Evolutionary conservation across 352 stramenopile species (phyloP), one percentile per base, ranked within the genome.

Genomic region (Globisporangium carolinianum): DNA sequence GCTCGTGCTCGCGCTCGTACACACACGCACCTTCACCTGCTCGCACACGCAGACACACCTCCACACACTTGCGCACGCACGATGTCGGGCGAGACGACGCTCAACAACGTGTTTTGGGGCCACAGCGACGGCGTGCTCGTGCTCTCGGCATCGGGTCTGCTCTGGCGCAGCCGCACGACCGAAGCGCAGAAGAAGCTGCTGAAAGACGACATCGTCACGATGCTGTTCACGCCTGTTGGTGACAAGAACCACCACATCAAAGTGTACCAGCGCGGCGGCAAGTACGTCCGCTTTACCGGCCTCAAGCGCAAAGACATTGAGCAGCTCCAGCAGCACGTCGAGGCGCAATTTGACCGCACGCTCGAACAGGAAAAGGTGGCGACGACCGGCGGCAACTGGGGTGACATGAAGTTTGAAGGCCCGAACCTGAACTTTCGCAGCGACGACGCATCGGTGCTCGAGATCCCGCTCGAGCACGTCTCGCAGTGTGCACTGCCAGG

Each of bases 361-460:
- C 58, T 98, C 36, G 85, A 96, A 59, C 86, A 95, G 43, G 88
- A 98, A 58, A 86, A 88, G 36, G 87, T 98, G 45, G 82, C 82
- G 51, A 73, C 83, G 5, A 72, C 72, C 2, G 96, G 95, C 47
- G 85, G 87, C 43, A 98, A 98, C 65, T 98, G 91, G 79, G 96
- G 96, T 42, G 81, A 95, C 38, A 96, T 97, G 64, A 84, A 94
- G 66, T 97, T 99, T 55, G 83, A 97, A 58, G 90, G 84, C 1
- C 75, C 74, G 0, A 92, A 94, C 56, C 73, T 92, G 57, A 93
- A 92, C 70, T 94, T 92, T 56, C 78, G 78, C 51, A 73, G 73
- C 14, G 62, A 68, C 37, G 75, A 87, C 49, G 71, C 78, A 18
- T 88, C 76, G 39, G 71, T 93, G 38, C 80, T 93, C 57, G 83